phyloP scores from a whole-genome alignment of 805 yeast genomes.

The Cyberlindnera lachancei region DNA sequence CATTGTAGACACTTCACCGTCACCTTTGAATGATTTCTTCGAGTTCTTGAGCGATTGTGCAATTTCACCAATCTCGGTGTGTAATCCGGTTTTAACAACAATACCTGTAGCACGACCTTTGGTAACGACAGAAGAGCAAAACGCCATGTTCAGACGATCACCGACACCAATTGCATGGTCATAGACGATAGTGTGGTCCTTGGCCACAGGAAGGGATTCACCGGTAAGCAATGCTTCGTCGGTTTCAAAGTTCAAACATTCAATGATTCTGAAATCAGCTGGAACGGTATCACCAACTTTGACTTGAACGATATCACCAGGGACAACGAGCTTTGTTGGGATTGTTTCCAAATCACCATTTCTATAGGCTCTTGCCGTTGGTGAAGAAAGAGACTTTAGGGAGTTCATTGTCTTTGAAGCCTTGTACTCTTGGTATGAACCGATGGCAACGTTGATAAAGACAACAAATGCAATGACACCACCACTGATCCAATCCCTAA shows the following conservation, averaged over 20 bases:
- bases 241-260: constrained; percentile 57
- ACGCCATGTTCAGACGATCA: constrained; percentile 68
- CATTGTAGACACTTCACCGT: constrained; percentile 31
- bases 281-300: constrained; percentile 72
- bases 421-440: constrained; percentile 61
- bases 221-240: constrained; percentile 65
- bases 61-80: constrained; percentile 69
- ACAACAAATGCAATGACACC: constrained; percentile 73
- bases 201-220: constrained; percentile 62
- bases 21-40: constrained; percentile 34
- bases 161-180: constrained; percentile 52
- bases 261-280: constrained; percentile 59
- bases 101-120: constrained; percentile 73
- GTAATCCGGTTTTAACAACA: constrained; percentile 59
- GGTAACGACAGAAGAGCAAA: constrained; percentile 57
- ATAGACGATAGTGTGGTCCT: constrained; percentile 38
- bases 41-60: constrained; percentile 49
- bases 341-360: constrained; percentile 51
- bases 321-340: constrained; percentile 58
- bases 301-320: constrained; percentile 61
- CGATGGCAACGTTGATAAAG: constrained; percentile 54
- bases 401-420: constrained; percentile 81
- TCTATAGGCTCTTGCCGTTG: constrained; percentile 62
- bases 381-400: constrained; percentile 56
- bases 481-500: constrained; percentile 74